Base-by-base conservation (phyloP, 257 asterid species). In the Gentiana macrophylla region DNA sequence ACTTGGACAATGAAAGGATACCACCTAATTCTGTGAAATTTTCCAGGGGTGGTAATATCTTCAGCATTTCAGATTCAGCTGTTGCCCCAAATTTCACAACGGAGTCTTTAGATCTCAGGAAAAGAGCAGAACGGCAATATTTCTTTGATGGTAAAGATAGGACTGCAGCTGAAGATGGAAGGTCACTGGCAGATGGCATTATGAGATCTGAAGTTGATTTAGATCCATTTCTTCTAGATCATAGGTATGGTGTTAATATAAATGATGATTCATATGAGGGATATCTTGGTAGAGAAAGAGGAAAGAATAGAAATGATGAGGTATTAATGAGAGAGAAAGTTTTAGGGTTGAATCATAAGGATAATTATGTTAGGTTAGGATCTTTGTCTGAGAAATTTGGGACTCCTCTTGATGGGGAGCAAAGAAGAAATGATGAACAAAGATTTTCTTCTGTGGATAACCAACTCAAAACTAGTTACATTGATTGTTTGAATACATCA, bases 1-100 rank as follows among this genome's bases (percentile, higher is more conserved):
- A 67, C 53, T 47, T 67, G 51, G 72, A 57, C 60, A 74, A 68
- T 62, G 69, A 61, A 55, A 67, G 74, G 50, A 63, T 63, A 57
- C 60, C 66, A 63, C 50, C 65, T 65, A 61, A 61, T 50, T 51
- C 35, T 57, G 65, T 67, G 51, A 63, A 50, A 53, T 59, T 58
- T 48, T 58, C 60, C 9, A 48, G 61, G 50, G 68, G 41, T 37
- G 55, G 59, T 32, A 55, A 63, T 45, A 68, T 60, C 65, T 38
- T 58, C 32, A 78, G 56, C 67, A 60, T 41, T 52, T 58, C 72
- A 59, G n/a, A 56, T 62, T 56, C 62, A 36, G 65, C 57, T 52
- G 11, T 49, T 58, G 60, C 32, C 53, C 37, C 56, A 38, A 59
- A 60, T 15, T 60, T 59, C 58, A 33, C 57, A 2, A 66, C 9